These are phyloP conservation scores for Pilaira anomala DNA, from an alignment of 192 early-diverging fungal species.

Conservation along the genomic window DNA sequence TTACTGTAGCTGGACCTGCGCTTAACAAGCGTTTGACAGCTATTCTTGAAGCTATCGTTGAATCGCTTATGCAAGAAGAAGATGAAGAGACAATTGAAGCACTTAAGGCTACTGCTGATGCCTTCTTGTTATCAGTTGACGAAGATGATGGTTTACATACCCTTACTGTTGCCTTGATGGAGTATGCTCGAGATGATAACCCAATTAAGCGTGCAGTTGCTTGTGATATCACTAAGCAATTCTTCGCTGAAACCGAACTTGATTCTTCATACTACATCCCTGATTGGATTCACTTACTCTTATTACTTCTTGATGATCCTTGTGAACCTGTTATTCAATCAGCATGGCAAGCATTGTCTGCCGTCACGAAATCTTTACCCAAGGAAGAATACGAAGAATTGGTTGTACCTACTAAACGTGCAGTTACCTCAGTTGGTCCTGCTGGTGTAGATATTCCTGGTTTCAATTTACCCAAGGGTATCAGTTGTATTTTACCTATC, in stretches of 20 bases:
- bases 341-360: constrained; percentile 78
- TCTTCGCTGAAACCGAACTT: constrained; percentile 62
- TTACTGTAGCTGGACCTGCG: constrained; percentile 85
- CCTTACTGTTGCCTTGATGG: constrained; percentile 77
- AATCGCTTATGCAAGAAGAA: constrained; percentile 66
- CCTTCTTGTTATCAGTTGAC: constrained; percentile 72
- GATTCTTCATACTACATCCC: constrained; percentile 62
- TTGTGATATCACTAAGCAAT: constrained; percentile 60
- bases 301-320: constrained; percentile 67
- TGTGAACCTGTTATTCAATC: constrained; percentile 58
- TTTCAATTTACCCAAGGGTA: constrained; percentile 90
- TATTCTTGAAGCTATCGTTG: constrained; percentile 81
- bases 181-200: constrained; percentile 61
- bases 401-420: constrained; percentile 64
- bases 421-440: constrained; percentile 58
- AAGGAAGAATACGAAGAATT: constrained; percentile 89
- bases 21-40: constrained; percentile 78
- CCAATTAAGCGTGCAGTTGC: constrained; percentile 48
- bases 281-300: constrained; percentile 80
- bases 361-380: constrained; percentile 73
- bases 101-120: constrained; percentile 68
- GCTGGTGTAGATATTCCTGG: constrained; percentile 66
- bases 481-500: constrained; percentile 87
- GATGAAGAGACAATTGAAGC: constrained; percentile 63
- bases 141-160: constrained; percentile 78